Base-by-base conservation (phyloP, 768 basidiomycete species). In the Punctularia strigosozonata region DNA sequence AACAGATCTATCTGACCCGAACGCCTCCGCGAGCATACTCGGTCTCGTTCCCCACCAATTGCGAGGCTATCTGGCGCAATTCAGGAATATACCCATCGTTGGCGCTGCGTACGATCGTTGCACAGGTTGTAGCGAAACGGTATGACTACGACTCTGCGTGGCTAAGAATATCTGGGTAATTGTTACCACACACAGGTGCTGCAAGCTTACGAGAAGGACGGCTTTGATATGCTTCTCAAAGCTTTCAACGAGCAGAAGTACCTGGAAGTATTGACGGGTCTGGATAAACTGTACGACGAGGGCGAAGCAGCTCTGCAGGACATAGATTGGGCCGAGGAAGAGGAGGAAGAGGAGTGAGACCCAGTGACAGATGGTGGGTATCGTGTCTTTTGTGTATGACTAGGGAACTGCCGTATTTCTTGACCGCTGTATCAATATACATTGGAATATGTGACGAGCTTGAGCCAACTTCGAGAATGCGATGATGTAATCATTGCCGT, bases 1-100 rank as follows among this genome's bases (percentile, higher is more conserved):
- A 45, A 41, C 55, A 47, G 53, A 60, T 37, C 52, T 46, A 21
- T 36, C 52, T 3, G 41, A 42, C 38, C 43, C 37, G 19, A 46
- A 47, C 12, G 50, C 46, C 22, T 49, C 51, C 10, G 56, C 58
- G 18, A 72, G 75, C 49, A 75, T 87, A 7, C 71, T 97, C 2
- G 94, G 94, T 0, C 62, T 80, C 14, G 86, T 97, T 3, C 95
- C 95, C 1, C 95, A 98, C 55, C 92, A 97, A 54, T 66, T 98
- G 7, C 77, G 95, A 4, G 95, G 92, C 0, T 90, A 78, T 64
- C 69, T 98, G 3, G 76, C 78, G 4, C 81, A 88, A 45, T 99
- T 94, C 66, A 69, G 78, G 37, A 89, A 77, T 31, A 65, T 97
- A 49, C 74, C 76, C 20, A 77, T 99, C 42, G 76, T 80, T 0